Evolutionary conservation across 2,329 filamentous ascomycete genomes (phyloP), one percentile per base, ranked within the genome.

Genomic region (Curvularia sp.): DNA sequence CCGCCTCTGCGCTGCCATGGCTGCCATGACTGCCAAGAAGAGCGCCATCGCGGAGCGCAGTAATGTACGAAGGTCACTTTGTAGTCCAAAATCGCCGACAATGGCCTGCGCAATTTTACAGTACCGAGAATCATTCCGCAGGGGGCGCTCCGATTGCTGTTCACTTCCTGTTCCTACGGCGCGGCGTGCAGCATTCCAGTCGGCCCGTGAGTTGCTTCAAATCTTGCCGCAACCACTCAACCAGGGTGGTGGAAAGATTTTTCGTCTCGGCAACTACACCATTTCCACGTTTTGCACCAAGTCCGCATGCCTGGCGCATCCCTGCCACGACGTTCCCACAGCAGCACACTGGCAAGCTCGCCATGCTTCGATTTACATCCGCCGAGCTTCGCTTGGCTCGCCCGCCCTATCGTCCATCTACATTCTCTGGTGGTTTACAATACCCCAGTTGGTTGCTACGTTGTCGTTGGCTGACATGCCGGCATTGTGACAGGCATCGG

Each of bases 341-440:
- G 41, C 35, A 8, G 42, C 31, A 53, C 38, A 52, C 59, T 33
- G 42, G 31, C 53, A 49, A 54, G 42, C 42, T 61, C 54, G 49
- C 55, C 54, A 55, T 49, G 57, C 47, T 55, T 60, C 41, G 15
- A 46, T 26, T 33, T 20, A 31, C 18, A 18, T 44, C 13, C 46
- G 49, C 53, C 50, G 33, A 54, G 54, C 35, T 53, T 35, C 55
- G 55, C 62, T 65, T 67, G 58, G 62, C 60, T 38, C n/a, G n/a
- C 20, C 31, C 24, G 39, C 10, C 31, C n/a, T 15, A 6, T 41
- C 43, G 10, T 48, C 9, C 6, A 20, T 18, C 46, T 43, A 26
- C 33, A 30, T 41, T n/a, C 20, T 22, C 38, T 24, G 9, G n/a
- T 20, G 22, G 51, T 22, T 4, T 51, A 38, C 48, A 30, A 43